Evolutionary conservation across 148 eudicot genomes (phyloP), one percentile per base, ranked within the genome.

Genomic region (Rhododendron mucronatum): DNA sequence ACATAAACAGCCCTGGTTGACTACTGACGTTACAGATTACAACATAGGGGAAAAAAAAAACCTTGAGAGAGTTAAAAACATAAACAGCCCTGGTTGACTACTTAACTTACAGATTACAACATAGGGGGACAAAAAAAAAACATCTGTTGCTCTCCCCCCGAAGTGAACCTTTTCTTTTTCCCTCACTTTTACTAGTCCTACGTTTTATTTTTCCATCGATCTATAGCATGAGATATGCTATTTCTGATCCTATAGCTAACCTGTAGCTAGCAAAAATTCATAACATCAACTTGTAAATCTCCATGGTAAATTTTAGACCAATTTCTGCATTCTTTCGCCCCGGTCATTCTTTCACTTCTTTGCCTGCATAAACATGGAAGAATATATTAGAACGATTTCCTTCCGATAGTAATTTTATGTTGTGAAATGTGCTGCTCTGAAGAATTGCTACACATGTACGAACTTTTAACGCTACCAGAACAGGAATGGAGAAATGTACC

Each of bases 401-500:
- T 53, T 57, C 8, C 0, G 0, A 18, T 57, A 16, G 63, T 57
- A 16, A 1, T 16, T 18, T 18, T 16, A 57, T 57, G 7, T 57
- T 79, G 35, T 79, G 8, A 12, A 48, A 37, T 12, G 11, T 47
- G 20, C n/a, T 13, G 69, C 69, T n/a, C 3, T 63, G 28, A 8
- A 63, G 50, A 63, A 23, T 63, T n/a, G 69, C 69, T 63, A 2
- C 67, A 61, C n/a, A 20, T 23, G 9, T 61, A 23, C 28, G 28
- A 63, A 63, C 7, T 21, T 63, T n/a, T 63, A 23, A 21, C 8
- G 8, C 21, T 63, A 20, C 14, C 37, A 28, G 20, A 14, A 80
- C 28, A 16, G 7, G n/a, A 30, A 26, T 16, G 8, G 8, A 16
- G 59, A 82, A 21, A 10, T 61, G 21, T 90, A 88, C 92, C 92